These are phyloP conservation scores for Aspergillus asperescens DNA, from an alignment of 495 filamentous ascomycete species.

Conservation along the genomic window DNA sequence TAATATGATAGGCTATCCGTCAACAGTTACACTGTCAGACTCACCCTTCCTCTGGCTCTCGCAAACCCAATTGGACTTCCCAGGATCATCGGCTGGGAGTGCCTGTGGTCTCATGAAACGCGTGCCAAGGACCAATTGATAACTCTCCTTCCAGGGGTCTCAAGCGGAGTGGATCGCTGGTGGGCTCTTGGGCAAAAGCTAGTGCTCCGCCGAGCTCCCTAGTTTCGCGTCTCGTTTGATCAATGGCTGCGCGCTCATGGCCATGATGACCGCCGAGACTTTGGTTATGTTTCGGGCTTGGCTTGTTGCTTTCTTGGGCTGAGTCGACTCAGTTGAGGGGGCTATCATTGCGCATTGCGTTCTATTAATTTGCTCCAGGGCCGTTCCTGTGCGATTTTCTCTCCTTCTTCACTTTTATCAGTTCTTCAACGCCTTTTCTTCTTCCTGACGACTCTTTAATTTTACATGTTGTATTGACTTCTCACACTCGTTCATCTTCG, in stretches of 20 bases:
- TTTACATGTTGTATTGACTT: neutral
- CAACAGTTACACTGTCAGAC: neutral
- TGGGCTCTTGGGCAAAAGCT: neutral
- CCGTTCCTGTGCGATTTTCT: neutral
- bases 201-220: slow-evolving; percentile 12
- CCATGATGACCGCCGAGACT: slow-evolving; percentile 1
- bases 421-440: slow-evolving; percentile 2
- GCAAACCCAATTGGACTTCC: neutral
- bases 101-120: slow-evolving; percentile 4
- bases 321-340: slow-evolving; percentile 6
- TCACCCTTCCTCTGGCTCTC: neutral
- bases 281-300: slow-evolving; percentile 4
- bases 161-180: slow-evolving; percentile 7
- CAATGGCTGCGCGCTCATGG: slow-evolving; percentile 8
- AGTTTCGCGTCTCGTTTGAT: slow-evolving; percentile 11
- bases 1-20: neutral
- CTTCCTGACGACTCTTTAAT: slow-evolving; percentile 1
- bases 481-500: slow-evolving; percentile 11
- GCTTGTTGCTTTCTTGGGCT: neutral
- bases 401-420: neutral
- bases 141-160: slow-evolving; percentile 3
- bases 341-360: neutral
- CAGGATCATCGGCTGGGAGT: neutral
- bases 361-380: neutral
- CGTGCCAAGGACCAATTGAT: slow-evolving; percentile 6